phyloP scores from a whole-genome alignment of 257 asterid genomes.

The Penstemon eatonii region DNA sequence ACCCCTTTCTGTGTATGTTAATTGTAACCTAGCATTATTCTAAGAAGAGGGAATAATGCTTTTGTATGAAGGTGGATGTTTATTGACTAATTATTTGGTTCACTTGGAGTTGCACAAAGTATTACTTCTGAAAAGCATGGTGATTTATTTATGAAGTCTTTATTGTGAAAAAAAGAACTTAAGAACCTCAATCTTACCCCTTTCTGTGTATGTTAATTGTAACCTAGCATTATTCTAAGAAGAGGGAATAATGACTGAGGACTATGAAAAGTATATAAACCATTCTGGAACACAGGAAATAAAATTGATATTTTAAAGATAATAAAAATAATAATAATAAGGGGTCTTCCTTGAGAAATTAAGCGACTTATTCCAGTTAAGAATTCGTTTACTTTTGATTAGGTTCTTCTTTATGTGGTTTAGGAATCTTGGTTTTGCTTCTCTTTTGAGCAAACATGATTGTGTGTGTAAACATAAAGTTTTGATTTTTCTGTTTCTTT shows the following conservation, averaged over 20 bases:
- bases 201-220: background rate
- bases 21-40: background rate
- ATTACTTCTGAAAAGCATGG: conserved; percentile 7
- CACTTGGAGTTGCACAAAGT: conserved; percentile 13
- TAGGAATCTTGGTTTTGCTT: conserved; percentile 65
- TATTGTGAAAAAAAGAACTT: conserved; percentile 10
- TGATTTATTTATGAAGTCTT: conserved; percentile 8
- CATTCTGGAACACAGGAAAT: conserved; percentile 25
- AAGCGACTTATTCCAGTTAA: conserved; percentile 17
- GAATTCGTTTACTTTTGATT: conserved; percentile 30
- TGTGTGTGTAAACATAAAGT: conserved; percentile 26
- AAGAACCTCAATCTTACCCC: background rate
- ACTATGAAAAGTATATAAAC: conserved; percentile 12
- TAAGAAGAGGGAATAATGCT: conserved; percentile 3
- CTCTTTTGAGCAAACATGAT: conserved; percentile 52
- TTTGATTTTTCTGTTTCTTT: conserved; percentile 31
- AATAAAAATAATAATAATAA: background rate
- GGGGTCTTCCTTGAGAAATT: conserved; percentile 25
- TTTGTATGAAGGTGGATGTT: conserved; percentile 7
- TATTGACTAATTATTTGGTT: conserved; percentile 24
- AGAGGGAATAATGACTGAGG: conserved; percentile 5
- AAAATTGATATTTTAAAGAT: conserved; percentile 14
- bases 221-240: background rate
- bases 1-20: background rate
- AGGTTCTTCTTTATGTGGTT: conserved; percentile 38